These are phyloP conservation scores for Penicillium parvum DNA, from an alignment of 495 filamentous ascomycete species.

Conservation along the genomic window DNA sequence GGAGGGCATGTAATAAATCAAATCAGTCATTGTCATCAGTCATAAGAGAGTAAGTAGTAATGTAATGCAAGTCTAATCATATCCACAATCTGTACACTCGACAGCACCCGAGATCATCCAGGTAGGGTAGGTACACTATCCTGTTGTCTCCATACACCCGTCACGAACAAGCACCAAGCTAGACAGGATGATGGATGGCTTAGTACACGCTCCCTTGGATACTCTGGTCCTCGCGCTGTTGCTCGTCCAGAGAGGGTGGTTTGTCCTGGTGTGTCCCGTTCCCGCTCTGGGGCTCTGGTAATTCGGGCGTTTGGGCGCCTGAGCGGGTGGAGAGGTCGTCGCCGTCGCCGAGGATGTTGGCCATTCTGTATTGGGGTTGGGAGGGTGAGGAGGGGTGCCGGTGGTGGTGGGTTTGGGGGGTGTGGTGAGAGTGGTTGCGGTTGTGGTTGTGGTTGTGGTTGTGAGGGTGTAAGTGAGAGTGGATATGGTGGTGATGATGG, in stretches of 20 bases:
- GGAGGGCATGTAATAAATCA: too few species aligned
- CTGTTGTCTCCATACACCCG: too few species aligned
- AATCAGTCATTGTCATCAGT: conserved; percentile 2
- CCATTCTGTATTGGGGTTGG: conserved; percentile 36
- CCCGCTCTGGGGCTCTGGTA: background rate
- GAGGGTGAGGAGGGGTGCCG: conserved; percentile 13
- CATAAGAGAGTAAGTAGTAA: conserved; percentile 5
- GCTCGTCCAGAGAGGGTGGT: conserved; percentile 21
- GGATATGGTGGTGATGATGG: conserved; percentile 13
- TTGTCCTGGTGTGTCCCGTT: conserved; percentile 7
- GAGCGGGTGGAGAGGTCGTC: conserved; percentile 21
- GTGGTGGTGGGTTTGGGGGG: conserved; percentile 2
- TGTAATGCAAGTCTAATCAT: background rate
- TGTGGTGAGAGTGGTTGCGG: conserved; percentile 9
- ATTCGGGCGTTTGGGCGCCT: conserved; percentile 5
- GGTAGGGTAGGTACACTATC: too few species aligned
- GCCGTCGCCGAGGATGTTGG: conserved; percentile 40
- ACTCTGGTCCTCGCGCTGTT: conserved; percentile 34
- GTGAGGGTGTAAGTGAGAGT: conserved; percentile 1
- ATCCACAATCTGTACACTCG: too few species aligned
- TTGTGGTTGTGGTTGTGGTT: too few species aligned
- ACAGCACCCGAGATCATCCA: too few species aligned
- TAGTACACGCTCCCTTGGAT: conserved; percentile 38
- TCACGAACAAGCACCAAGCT: too few species aligned
- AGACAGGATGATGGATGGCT: too few species aligned